Evolutionary conservation across 495 filamentous ascomycete genomes (phyloP).

Genomic region (Daldinia caldariorum): DNA sequence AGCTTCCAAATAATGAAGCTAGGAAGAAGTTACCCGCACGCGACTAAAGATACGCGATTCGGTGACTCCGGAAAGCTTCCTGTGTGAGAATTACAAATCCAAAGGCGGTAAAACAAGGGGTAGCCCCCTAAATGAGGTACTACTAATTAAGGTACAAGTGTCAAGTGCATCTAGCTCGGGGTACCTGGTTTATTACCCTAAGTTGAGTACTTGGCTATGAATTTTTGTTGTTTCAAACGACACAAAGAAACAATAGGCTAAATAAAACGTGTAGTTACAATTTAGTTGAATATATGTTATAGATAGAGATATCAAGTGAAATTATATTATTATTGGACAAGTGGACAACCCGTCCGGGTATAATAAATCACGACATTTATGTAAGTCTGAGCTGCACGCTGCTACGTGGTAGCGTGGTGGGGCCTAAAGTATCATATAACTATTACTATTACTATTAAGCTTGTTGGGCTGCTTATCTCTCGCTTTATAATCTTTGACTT

Average conservation of each 20-base stretch:
- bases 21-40: background rate
- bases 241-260: background rate
- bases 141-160: too few species aligned
- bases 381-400: slow-evolving; percentile 2
- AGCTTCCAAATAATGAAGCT: too few species aligned
- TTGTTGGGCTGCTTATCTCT: slow-evolving; percentile 4
- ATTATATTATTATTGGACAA: too few species aligned
- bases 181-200: background rate
- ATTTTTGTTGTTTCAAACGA: background rate
- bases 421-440: slow-evolving; percentile 5
- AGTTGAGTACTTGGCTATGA: background rate
- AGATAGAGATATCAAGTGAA: too few species aligned
- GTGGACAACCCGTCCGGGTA: background rate
- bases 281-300: background rate
- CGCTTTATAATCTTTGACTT: slow-evolving; percentile 1
- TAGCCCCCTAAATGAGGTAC: background rate
- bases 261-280: background rate
- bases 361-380: slow-evolving; percentile 7
- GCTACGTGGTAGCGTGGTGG: slow-evolving; percentile 8
- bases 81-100: background rate
- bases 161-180: background rate
- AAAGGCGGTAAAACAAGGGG: background rate
- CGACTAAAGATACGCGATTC: background rate
- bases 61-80: background rate
- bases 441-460: background rate